Evolutionary conservation across 805 yeast genomes (phyloP), one percentile per base, ranked within the genome.

Genomic region (Hanseniaspora meyeri): DNA sequence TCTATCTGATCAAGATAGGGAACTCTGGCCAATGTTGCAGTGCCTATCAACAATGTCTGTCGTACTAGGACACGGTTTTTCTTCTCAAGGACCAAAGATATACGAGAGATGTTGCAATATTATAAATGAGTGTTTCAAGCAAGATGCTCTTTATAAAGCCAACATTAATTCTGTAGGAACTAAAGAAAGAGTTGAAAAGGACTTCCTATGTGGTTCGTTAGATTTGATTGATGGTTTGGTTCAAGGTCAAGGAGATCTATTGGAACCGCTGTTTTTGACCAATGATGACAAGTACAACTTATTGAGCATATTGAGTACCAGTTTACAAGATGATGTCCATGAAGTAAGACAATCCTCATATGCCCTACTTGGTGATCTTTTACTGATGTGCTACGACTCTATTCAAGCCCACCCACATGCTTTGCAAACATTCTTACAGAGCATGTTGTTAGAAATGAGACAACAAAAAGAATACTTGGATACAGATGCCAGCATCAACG

Each of bases 331-430:
- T 66, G 77, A 80, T 4, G 78, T 76, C 29, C 82, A 81, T 60
- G 97, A 93, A 67, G 96, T 93, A n/a, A 78, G 97, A 60, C 98
- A 93, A 70, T 80, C 88, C 58, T 87, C 91, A 0, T 88, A 82
- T 71, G 97, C 97, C 0, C 71, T 93, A 36, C 65, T 91, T 17
- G 98, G 98, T 31, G 98, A 93, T 68, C 75, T 93, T 68, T 85
- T 90, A 10, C 63, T 87, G 82, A 60, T 76, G 68, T 66, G 72
- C 79, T 75, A 63, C 73, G 74, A 56, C 63, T 72, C 43, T 68
- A 79, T 24, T 75, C 80, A 17, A 70, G 62, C 24, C 17, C 50
- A 51, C 32, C 60, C 60, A 45, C 72, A 73, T 11, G 65, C 64
- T 45, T 57, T 69, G 29, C 62, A 66, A 24, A 43, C 47, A 5